Evolutionary conservation across 208 protist species (phyloP).

Genomic region (Phytomonas sp.): DNA sequence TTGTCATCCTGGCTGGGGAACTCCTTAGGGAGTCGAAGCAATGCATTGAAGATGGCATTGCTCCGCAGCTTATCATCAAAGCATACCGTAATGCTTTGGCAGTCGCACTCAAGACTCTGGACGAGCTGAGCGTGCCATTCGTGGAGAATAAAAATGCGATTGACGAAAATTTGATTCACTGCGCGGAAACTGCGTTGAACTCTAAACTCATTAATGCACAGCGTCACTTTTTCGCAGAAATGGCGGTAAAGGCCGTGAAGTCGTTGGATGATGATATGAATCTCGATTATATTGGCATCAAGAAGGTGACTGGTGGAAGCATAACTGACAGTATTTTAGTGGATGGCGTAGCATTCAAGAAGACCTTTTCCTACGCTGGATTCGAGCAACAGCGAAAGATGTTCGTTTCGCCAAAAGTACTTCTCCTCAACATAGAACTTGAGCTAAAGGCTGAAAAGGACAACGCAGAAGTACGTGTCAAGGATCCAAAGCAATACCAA

Average conservation of each 20-base stretch:
- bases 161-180: conserved; percentile 87
- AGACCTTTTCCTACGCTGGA: conserved; percentile 99
- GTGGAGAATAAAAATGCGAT: conserved; percentile 31
- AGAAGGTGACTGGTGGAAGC: conserved; percentile 99
- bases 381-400: conserved; percentile 99
- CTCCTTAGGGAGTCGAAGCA: conserved; percentile 97
- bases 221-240: conserved; percentile 97
- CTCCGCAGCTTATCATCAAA: conserved; percentile 98
- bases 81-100: conserved; percentile 87
- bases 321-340: conserved; percentile 98
- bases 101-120: conserved; percentile 75
- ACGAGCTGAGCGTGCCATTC: conserved; percentile 92
- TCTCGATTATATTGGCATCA: conserved; percentile 99
- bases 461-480: conserved; percentile 99
- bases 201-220: conserved; percentile 98
- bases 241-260: conserved; percentile 98
- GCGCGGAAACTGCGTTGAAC: conserved; percentile 98
- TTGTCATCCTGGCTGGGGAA: conserved; percentile 98
- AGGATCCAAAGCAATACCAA: conserved; percentile 98
- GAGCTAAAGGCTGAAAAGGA: conserved; percentile 99
- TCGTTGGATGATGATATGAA: conserved; percentile 93
- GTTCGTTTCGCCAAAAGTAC: conserved; percentile 97
- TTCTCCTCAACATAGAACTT: conserved; percentile 99
- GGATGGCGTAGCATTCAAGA: conserved; percentile 99
- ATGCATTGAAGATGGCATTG: conserved; percentile 99